Evolutionary conservation across 148 eudicot species (phyloP), one percentile per base, ranked within the genome.

Genomic region (Suaeda aralocaspica): DNA sequence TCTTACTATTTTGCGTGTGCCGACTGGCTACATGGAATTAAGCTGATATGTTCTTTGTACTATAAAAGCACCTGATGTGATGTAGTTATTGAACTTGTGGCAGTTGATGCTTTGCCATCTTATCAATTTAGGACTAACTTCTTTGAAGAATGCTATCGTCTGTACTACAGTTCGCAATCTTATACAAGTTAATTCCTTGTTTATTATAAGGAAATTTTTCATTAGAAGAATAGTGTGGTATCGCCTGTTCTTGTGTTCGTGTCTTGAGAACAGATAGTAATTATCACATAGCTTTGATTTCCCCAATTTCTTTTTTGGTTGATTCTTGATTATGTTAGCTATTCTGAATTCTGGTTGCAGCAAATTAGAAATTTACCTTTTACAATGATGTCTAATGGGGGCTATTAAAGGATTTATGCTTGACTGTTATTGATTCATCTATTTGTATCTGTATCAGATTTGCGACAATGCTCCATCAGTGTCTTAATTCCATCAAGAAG

Each of bases 401-500:
- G 4, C 34, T 18, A 15, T 62, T 6, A 44, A 55, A 65, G 44
- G 15, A n/a, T n/a, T 39, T 34, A 36, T 39, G 28, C 36, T 4
- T 36, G 48, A 19, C 9, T 15, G 31, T 34, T 50, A 28, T 60
- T 59, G 51, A 29, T 72, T 2, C 48, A 41, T 6, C 16, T 14
- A 36, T 11, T 52, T 64, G 63, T 65, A 28, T 50, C 48, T 63
- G 53, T 59, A 59, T 49, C 73, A 94, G 99, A 73, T 91, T 79
- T 80, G 93, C 85, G 39, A 94, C 96, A 31, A 71, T 94, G 68
- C 77, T 89, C 69, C 91, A 89, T 70, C 96, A 84, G 66, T 91
- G 92, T 71, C 52, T 94, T 56, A 89, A 72, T 78, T 89, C 85
- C 41, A 82, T 94, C 44, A 94, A 91, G 78, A 75, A 74, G 68